Base-by-base conservation (phyloP, 805 yeast species). In the Saccharomycopsis oosterbeekiorum region DNA sequence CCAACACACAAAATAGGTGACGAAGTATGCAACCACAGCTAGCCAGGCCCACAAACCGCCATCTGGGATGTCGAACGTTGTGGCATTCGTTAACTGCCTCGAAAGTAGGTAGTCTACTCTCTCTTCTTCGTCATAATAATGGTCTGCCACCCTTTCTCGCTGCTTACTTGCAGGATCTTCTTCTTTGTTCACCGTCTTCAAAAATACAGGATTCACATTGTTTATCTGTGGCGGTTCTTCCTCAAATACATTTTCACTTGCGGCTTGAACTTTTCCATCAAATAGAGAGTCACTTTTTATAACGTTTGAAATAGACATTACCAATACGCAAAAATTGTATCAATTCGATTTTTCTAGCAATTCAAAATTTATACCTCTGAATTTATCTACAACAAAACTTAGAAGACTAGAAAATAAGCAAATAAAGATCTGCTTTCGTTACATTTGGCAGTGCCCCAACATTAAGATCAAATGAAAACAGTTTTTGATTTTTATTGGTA, bases 11-110 rank as follows among this genome's bases (percentile, higher is more conserved):
- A 77, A 75, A 62, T 75, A 78, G 58, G 78, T 69, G 1, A 80
- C 60, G 59, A 74, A 70, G 29, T 75, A 70, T 0, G 78, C 78
- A 29, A 77, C 68, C n/a, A 79, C 78, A 14, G 80, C 70, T 1
- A 81, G 77, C 81, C 84, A 79, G 4, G 82, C 84, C 54, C 75
- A 73, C 21, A 36, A 56, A 8, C 84, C 84, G 55, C 77, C 79
- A 66, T 82, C 85, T 0, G 78, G 78, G 4, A 64, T 57, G 9
- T 56, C 66, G 36, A 62, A 63, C 9, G 57, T 60, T 21, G 36
- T 14, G 11, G 29, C 51, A 6, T 53, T 56, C 5, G 58, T 55
- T 1, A 55, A n/a, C 21, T 55, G 29, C 9, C 58, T 36, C 1
- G 58, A 55, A 24, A 55, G 41, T 4, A 55, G 37, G 3, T 50